Conservation (phyloP, 441 rosid species). For the Cnidoscolus chayamansa region DNA sequence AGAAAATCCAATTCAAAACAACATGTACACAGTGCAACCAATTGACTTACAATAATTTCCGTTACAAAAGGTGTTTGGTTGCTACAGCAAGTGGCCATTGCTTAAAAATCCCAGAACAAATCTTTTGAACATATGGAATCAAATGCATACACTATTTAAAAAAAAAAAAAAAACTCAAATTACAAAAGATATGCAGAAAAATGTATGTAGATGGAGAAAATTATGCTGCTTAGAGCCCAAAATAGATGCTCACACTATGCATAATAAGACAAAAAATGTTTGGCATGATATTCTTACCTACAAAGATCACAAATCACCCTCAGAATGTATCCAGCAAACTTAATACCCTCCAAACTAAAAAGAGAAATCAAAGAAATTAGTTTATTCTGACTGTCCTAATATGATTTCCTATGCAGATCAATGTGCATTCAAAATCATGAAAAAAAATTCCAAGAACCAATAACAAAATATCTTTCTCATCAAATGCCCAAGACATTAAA, state of each 20-base stretch:
- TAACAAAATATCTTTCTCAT: neutral
- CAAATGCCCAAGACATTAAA: neutral
- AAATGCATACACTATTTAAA: neutral
- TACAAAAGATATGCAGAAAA: neutral
- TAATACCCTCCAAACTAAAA: constrained; percentile 40
- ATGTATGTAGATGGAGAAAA: neutral
- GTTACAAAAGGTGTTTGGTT: neutral
- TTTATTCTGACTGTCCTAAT: neutral
- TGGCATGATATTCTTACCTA: constrained; percentile 22
- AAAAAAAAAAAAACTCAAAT: neutral
- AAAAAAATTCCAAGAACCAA: neutral
- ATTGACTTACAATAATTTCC: neutral
- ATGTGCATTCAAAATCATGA: too few relatives aligned
- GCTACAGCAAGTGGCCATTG: neutral
- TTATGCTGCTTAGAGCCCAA: neutral
- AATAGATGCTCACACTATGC: neutral
- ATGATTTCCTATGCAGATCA: neutral
- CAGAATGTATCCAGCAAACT: constrained; percentile 36
- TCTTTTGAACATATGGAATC: neutral
- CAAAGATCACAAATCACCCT: constrained; percentile 27
- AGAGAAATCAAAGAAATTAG: constrained; percentile 5
- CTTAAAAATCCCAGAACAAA: neutral
- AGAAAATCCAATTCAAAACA: neutral
- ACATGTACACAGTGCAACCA: neutral
- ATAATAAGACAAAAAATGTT: neutral